Evolutionary conservation across 305 asterid genomes (phyloP), one percentile per base, ranked within the genome.

Genomic region (Solanum hybrid): DNA sequence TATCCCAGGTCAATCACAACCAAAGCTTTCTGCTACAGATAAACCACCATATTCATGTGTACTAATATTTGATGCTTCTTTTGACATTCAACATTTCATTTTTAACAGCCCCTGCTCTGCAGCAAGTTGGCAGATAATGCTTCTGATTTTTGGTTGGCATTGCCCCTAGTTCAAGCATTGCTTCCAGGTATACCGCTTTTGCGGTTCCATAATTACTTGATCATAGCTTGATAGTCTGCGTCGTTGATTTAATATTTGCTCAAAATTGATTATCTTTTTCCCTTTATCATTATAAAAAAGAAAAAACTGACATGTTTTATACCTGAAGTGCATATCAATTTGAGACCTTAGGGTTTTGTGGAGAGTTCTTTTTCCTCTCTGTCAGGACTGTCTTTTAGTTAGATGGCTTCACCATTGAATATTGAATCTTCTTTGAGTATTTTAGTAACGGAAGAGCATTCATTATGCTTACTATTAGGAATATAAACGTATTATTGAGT

Each of bases 161-260:
- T 97, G 90, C 99, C 99, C 67, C 93, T 97, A 78, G 91, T 97
- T 89, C 99, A 97, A 92, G 99, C 99, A 78, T 93, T 97, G 93
- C 98, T 97, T 92, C 98, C 99, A 95, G 99, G 99, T 97, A 89
- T 89, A 83, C 89, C 76, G 86, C 80, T 92, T 92, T 85, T 81
- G 90, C 28, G 85, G 80, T 86, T 76, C 83, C 86, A 78, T 37
- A 91, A 67, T 61, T 90, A 87, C 89, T 42, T 37, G 86, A 73
- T 92, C 75, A 90, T 86, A 84, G 86, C 88, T 75, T 69, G 69
- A 74, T 39, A 40, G 67, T 73, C 61, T 26, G 69, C 33, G 88
- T 84, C 88, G 8, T 51, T 51, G 75, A 51, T 57, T 51, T 84
- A 20, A 82, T 51, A 84, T 29, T 51, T 20, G 31, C 42, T 29